phyloP scores from a whole-genome alignment of 768 basidiomycete species.

The Serendipita sp. region DNA sequence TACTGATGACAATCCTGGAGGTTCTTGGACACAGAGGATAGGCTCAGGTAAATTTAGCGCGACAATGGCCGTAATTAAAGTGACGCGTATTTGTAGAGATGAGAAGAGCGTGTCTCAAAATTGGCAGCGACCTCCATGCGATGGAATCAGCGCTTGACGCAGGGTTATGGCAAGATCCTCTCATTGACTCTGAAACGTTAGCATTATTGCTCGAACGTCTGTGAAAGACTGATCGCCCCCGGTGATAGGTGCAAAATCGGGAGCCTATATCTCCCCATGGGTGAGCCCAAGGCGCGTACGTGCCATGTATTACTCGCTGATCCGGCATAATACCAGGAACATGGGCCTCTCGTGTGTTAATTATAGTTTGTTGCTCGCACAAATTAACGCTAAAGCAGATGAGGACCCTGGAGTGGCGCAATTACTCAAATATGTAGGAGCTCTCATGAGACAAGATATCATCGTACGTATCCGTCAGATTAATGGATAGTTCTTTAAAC shows the following conservation, averaged over 20 bases:
- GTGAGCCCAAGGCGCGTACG: neutral
- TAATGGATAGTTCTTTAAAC: neutral
- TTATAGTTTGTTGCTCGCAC: neutral
- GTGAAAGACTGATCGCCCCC: neutral
- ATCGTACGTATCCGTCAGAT: neutral
- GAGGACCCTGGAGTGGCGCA: neutral
- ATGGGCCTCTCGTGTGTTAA: neutral
- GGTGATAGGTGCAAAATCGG: neutral
- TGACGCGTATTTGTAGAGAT: neutral
- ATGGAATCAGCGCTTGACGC: neutral
- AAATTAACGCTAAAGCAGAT: neutral
- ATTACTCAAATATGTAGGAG: neutral
- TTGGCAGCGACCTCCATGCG: neutral
- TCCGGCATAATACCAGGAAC: neutral
- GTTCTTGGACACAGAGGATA: no score
- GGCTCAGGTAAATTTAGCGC: no score
- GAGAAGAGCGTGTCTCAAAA: neutral
- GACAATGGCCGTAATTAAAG: no score
- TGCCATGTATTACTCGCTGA: neutral
- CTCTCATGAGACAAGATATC: neutral
- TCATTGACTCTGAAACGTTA: neutral
- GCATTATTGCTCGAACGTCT: neutral
- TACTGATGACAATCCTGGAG: neutral
- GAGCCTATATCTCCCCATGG: neutral
- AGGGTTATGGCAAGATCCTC: neutral